Evolutionary conservation across 225 moss, liverwort and hornwort genomes (phyloP).

Genomic region (Pseudoscleropodium purum): DNA sequence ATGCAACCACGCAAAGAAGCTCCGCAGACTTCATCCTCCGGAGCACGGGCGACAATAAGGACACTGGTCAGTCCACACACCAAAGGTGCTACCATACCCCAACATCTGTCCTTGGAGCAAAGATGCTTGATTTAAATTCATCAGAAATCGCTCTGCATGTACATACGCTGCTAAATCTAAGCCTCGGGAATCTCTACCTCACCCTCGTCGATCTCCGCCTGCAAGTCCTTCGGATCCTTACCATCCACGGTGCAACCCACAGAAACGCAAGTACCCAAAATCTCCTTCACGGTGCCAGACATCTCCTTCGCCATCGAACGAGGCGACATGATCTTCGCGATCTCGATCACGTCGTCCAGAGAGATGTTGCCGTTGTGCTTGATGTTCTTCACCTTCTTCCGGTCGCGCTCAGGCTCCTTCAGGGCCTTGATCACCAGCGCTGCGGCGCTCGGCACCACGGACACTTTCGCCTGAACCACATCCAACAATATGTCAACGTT

Average conservation of each 20-base stretch:
- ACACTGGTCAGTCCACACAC: too few relatives aligned
- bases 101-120: background rate
- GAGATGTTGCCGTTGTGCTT: slow-evolving; percentile 44
- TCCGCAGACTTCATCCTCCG: background rate
- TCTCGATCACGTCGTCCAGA: slow-evolving; percentile 45
- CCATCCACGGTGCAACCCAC: slow-evolving; percentile 32
- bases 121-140: background rate
- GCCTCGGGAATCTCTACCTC: slow-evolving; percentile 29
- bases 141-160: background rate
- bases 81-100: background rate
- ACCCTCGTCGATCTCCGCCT: slow-evolving; percentile 23
- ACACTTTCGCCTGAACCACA: slow-evolving; percentile 26
- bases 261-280: slow-evolving; percentile 36
- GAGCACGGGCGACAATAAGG: background rate
- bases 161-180: background rate
- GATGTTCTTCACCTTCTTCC: slow-evolving; percentile 50
- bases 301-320: slow-evolving; percentile 42
- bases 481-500: background rate
- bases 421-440: slow-evolving; percentile 50
- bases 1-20: background rate
- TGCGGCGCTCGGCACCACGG: slow-evolving; percentile 44
- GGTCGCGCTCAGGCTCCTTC: slow-evolving; percentile 50
- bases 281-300: slow-evolving; percentile 45
- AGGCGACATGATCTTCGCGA: slow-evolving; percentile 47
- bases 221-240: slow-evolving; percentile 38